Base-by-base conservation (phyloP, 805 yeast species). In the Torulaspora microellipsoides region DNA sequence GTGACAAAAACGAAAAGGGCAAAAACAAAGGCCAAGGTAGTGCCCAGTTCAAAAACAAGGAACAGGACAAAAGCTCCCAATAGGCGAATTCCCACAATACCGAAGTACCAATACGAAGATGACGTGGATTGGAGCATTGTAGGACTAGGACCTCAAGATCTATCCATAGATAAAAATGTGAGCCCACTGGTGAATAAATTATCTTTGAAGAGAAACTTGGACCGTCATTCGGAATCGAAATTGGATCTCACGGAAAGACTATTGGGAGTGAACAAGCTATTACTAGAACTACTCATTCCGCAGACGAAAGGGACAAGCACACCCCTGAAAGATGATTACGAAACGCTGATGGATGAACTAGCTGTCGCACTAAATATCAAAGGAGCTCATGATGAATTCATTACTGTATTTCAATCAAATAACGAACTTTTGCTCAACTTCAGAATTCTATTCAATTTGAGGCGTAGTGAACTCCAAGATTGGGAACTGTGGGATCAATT, bases 101-200 rank as follows among this genome's bases (percentile, higher is more conserved):
- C 35, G 3, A 49, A 45, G 37, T 63, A 58, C 41, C 46, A 52
- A 33, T 63, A 57, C 37, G 64, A 60, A 10, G 62, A 60, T 43
- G 67, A 63, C 42, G 65, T 52, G 34, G 60, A 62, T 49, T 60
- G 66, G 65, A 40, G 51, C 13, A 38, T 57, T 8, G 61, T 62
- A 2, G 67, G 67, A 3, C 36, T 59, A 45, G 67, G 67, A 4
- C 63, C 65, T 8, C 67, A 63, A 44, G 63, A 63, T 45, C 32
- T 49, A 12, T 44, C 56, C 2, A 31, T 60, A 1, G 45, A 51
- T 9, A 23, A 47, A 10, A 14, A 41, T 20, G 45, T 51, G 3
- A 53, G 59, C 36, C 48, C 57, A 7, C 33, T 62, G 12, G 64
- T 55, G 1, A 51, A 53, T 31, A 60, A 54, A 48, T 42, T 63